Percentiles rank a stretch among this genome's conserved stretches.
Evolutionary conservation across 768 basidiomycete species (phyloP).

Genomic region (Boletus sp.): DNA sequence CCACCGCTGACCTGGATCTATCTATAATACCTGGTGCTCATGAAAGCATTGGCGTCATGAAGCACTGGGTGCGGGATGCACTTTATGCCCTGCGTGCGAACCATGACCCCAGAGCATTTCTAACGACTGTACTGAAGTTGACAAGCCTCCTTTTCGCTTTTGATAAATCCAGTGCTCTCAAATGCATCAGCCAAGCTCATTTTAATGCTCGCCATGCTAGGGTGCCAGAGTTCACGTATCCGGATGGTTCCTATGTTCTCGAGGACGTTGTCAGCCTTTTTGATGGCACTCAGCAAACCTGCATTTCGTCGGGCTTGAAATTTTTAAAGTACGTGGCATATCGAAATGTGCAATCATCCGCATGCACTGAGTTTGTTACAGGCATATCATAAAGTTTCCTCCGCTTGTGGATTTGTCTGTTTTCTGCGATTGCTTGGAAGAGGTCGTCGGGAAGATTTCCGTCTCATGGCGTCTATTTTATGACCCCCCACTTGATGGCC

Average conservation of each 20-base stretch:
- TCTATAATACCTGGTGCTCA: constrained; percentile 39
- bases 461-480: constrained; percentile 32
- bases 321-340: constrained; percentile 36
- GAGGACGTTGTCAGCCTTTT: constrained; percentile 33
- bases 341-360: constrained; percentile 15
- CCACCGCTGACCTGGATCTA: constrained; percentile 34
- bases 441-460: constrained; percentile 41
- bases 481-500: constrained; percentile 35
- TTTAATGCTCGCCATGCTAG: constrained; percentile 22
- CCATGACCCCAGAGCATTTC: constrained; percentile 12
- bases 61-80: constrained; percentile 46
- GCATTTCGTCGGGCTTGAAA: constrained; percentile 36
- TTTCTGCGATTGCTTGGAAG: constrained; percentile 53
- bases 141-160: constrained; percentile 39
- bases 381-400: constrained; percentile 41
- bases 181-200: constrained; percentile 35
- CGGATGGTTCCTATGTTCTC: constrained; percentile 27
- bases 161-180: constrained; percentile 33
- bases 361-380: constrained; percentile 26
- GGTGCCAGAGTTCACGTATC: constrained; percentile 6
- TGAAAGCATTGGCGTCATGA: constrained; percentile 37
- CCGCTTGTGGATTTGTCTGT: constrained; percentile 45
- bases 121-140: constrained; percentile 41
- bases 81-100: constrained; percentile 36
- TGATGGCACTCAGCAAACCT: constrained; percentile 25